phyloP scores from a whole-genome alignment of 805 yeast genomes.

The Ogataea haglerorum region DNA sequence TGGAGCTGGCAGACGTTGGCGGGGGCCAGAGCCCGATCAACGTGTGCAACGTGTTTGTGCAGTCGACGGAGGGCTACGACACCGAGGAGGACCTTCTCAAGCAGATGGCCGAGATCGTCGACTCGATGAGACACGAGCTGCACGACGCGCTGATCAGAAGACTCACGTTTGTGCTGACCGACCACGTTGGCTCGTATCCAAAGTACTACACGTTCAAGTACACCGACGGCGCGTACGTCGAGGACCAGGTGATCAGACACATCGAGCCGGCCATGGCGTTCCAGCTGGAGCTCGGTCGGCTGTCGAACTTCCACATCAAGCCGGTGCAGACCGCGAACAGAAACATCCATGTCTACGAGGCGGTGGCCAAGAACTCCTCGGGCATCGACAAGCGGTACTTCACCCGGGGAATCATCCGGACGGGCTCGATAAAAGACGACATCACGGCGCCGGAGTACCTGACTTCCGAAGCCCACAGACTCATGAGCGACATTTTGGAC shows the following conservation, averaged over 20 bases:
- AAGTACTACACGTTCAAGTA: slow-evolving; percentile 87
- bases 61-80: slow-evolving; percentile 68
- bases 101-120: slow-evolving; percentile 62
- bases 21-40: slow-evolving; percentile 53
- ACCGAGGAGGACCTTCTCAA: slow-evolving; percentile 65
- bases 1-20: slow-evolving; percentile 62
- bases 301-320: slow-evolving; percentile 91
- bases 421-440: slow-evolving; percentile 92
- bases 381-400: slow-evolving; percentile 89
- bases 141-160: slow-evolving; percentile 78
- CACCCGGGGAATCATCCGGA: slow-evolving; percentile 95
- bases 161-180: slow-evolving; percentile 85
- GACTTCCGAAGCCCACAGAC: slow-evolving; percentile 92
- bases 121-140: slow-evolving; percentile 68
- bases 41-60: slow-evolving; percentile 77
- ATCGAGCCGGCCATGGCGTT: slow-evolving; percentile 97
- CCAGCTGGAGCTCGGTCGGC: slow-evolving; percentile 92
- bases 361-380: slow-evolving; percentile 88
- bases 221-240: slow-evolving; percentile 70
- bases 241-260: slow-evolving; percentile 93
- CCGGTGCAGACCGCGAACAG: slow-evolving; percentile 96
- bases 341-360: slow-evolving; percentile 96
- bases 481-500: slow-evolving; percentile 94
- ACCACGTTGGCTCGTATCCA: slow-evolving; percentile 83
- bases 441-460: slow-evolving; percentile 89